Base-by-base conservation (phyloP, 129 eudicot genomes). In the Flaveria trinervia region DNA sequence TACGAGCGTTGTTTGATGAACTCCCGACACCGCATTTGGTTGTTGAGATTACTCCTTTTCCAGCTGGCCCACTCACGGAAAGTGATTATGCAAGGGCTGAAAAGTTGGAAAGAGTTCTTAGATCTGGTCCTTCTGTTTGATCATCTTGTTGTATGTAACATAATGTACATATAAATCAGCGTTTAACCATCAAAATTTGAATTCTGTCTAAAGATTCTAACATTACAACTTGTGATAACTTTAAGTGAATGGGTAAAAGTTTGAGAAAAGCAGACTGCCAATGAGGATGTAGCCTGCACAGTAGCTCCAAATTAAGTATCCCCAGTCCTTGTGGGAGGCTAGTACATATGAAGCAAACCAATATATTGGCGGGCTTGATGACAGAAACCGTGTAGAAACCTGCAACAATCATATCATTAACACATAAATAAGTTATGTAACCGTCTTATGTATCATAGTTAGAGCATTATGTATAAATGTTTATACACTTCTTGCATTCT, bases 171-270 rank as follows among this genome's bases (percentile, higher is more conserved):
- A 80, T 66, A 79, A 56, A 59, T 70, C 52, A 45, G 46, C 68
- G 20, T 65, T 80, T 80, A 43, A 67, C 50, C 77, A 80, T 25
- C 79, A 26, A 68, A 43, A 67, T 60, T 73, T 39, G 51, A 66
- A 41, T 39, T 66, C 3, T 39, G 51, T 66, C 39, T 52, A 8
- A 8, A 13, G 65, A 9, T 54, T 17, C 15, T 56, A 11, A 39
- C 17, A 25, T 72, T 56, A 41, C 74, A 77, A 26, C 9, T 50
- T 70, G 25, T 9, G 69, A 78, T 13, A 28, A 20, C 5, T 23
- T 91, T 77, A 94, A 72, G 98, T 94, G 71, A 94, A 94, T 59
- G 98, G 98, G 60, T 94, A 94, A 70, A 94, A 94, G 80, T 91
- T 91, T 65, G 98, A 91, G 80, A 94, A 94, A 56, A 94, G 93